These are phyloP conservation scores for Metarhizium rileyi DNA, from an alignment of 2,329 filamentous ascomycete species.

Conservation along the genomic window DNA sequence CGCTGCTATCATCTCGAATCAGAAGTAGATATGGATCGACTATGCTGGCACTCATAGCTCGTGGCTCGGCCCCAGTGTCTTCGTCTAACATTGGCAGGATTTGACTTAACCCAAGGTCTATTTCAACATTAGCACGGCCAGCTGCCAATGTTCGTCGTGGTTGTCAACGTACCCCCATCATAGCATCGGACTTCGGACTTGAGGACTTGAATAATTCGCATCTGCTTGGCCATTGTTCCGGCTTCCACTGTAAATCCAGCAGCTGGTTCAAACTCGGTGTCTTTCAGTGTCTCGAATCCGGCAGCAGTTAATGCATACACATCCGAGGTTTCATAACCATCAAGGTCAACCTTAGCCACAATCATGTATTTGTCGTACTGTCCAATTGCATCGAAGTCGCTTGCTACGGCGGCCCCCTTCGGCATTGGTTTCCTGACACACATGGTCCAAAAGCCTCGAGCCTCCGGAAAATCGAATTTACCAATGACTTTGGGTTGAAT, in stretches of 20 bases:
- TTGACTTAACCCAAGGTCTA: slow-evolving; percentile 78
- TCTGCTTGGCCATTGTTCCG: slow-evolving; percentile 70
- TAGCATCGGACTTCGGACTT: slow-evolving; percentile 84
- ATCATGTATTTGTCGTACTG: slow-evolving; percentile 76
- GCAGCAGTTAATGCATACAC: slow-evolving; percentile 67
- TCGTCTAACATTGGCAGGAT: slow-evolving; percentile 92
- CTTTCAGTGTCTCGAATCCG: slow-evolving; percentile 64
- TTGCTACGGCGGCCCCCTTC: slow-evolving; percentile 42
- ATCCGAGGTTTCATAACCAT: slow-evolving; percentile 66
- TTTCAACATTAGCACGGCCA: slow-evolving; percentile 11
- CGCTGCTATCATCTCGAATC: slow-evolving; percentile 71
- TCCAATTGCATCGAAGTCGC: slow-evolving; percentile 48
- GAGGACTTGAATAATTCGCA: slow-evolving; percentile 77
- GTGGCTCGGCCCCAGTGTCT: slow-evolving; percentile 70
- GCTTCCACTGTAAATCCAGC: slow-evolving; percentile 82
- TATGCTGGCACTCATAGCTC: slow-evolving; percentile 72
- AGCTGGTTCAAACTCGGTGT: slow-evolving; percentile 84
- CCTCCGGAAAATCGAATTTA: slow-evolving; percentile 62
- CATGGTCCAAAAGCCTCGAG: slow-evolving; percentile 74
- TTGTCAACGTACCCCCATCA: slow-evolving; percentile 62
- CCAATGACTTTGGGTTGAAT: slow-evolving; percentile 65
- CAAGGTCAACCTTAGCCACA: slow-evolving; percentile 60
- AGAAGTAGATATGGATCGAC: slow-evolving; percentile 79
- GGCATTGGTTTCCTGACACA: slow-evolving; percentile 57
- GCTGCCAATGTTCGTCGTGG: too few species aligned